A percentile compares a stretch with the other conserved stretches of the same genome.
Evolutionary conservation across 257 asterid genomes (phyloP).

Genomic region (Nicotiana tabacum): DNA sequence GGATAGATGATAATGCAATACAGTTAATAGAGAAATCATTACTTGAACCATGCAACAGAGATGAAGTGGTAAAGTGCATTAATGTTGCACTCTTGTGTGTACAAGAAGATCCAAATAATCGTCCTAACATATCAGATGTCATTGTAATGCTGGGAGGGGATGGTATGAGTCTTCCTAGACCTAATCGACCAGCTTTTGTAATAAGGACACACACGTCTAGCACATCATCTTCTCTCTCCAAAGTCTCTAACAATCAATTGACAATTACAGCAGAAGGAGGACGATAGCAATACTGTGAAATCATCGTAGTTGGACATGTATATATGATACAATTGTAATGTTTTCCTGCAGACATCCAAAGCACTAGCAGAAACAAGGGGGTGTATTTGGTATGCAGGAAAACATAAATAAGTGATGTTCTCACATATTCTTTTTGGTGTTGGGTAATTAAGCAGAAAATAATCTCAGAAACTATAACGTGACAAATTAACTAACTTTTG

Average conservation of each 20-base stretch:
- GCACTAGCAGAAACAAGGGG: too few species aligned
- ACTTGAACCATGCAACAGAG: slow-evolving; percentile 2
- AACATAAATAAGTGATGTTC: too few species aligned
- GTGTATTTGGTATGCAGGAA: too few species aligned
- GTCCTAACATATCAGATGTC: slow-evolving; percentile 26
- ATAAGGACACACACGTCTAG: neutral
- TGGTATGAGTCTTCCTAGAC: slow-evolving; percentile 8
- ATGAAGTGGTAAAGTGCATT: slow-evolving; percentile 16
- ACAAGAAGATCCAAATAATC: slow-evolving; percentile 18
- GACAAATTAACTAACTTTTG: too few species aligned
- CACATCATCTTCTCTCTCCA: neutral
- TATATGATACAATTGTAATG: neutral
- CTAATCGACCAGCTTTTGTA: slow-evolving; percentile 16
- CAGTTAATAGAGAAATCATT: slow-evolving; percentile 6
- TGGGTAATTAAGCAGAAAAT: too few species aligned
- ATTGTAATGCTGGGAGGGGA: slow-evolving; percentile 18
- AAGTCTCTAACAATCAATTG: neutral
- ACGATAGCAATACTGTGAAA: neutral
- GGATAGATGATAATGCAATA: slow-evolving; percentile 18
- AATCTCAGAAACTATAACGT: too few species aligned
- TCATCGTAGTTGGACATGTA: neutral
- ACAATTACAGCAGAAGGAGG: slow-evolving; percentile 7
- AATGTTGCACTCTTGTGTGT: slow-evolving; percentile 25
- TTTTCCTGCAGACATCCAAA: neutral
- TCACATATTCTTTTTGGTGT: too few species aligned